These are phyloP conservation scores for Lasiosphaeria miniovina DNA, from an alignment of 495 filamentous ascomycete species.

Conservation along the genomic window DNA sequence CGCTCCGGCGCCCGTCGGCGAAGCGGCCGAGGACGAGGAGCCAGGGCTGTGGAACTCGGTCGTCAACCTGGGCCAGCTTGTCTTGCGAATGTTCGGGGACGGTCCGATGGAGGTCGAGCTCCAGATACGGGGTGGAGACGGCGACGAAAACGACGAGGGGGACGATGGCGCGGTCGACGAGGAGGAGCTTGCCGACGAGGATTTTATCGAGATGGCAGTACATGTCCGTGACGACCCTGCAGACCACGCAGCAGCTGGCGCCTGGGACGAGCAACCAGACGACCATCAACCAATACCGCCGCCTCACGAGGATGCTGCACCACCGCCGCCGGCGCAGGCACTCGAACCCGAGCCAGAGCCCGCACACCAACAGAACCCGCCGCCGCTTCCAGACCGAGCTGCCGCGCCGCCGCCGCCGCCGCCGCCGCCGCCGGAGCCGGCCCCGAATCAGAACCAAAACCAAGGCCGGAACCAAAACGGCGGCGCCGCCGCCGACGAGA, in stretches of 20 bases:
- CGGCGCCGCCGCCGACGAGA: constrained; percentile 4
- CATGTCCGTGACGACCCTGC: constrained; percentile 15
- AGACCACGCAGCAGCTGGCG: constrained; percentile 1
- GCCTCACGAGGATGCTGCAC: constrained; percentile 16
- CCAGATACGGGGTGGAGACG: constrained; percentile 39
- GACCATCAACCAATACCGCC: constrained; percentile 24
- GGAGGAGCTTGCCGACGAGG: constrained; percentile 30
- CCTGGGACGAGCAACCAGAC: not conserved
- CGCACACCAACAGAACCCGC: not conserved
- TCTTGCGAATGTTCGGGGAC: constrained; percentile 25
- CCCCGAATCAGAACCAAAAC: constrained; percentile 9
- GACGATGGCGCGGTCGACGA: constrained; percentile 43
- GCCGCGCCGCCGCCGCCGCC: constrained; percentile 9
- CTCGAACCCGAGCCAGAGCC: not conserved
- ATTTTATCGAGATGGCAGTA: constrained; percentile 15
- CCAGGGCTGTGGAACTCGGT: constrained; percentile 14
- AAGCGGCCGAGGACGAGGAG: constrained; percentile 3
- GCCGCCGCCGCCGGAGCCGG: constrained; percentile 3
- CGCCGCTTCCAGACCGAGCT: not conserved
- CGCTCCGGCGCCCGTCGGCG: not conserved
- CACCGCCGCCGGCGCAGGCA: not conserved
- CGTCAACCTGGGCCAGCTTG: constrained; percentile 15
- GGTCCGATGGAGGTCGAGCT: constrained; percentile 35
- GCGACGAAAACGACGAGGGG: constrained; percentile 33
- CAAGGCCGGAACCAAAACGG: constrained; percentile 3